These are phyloP conservation scores for Darksidea phi DNA, from an alignment of 495 filamentous ascomycete genomes.

Conservation along the genomic window DNA sequence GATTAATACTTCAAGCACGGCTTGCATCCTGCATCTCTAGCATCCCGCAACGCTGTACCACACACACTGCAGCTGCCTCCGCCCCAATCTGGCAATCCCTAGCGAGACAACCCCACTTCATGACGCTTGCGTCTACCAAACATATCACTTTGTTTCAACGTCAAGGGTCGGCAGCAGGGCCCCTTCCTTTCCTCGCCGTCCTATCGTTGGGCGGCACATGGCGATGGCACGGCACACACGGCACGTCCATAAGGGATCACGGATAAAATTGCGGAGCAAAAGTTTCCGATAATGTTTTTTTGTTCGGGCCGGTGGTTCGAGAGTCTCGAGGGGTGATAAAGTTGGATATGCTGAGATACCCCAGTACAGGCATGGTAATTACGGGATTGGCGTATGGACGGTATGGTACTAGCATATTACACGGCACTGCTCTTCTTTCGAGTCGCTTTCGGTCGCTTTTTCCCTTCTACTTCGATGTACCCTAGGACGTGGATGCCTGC, in stretches of 20 bases:
- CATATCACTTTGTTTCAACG: conserved; percentile 14
- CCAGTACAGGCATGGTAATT: neutral
- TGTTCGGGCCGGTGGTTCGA: neutral
- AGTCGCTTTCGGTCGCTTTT: neutral
- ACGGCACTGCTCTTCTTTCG: neutral
- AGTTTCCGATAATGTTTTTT: neutral
- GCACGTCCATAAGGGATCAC: too few relatives aligned
- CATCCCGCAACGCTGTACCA: too few relatives aligned
- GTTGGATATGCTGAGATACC: neutral
- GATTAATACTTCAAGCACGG: conserved; percentile 17
- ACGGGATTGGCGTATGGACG: neutral
- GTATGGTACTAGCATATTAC: too few relatives aligned
- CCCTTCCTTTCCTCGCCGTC: neutral
- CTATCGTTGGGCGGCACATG: conserved; percentile 9
- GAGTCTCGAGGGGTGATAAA: neutral
- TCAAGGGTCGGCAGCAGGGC: neutral
- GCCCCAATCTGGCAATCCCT: conserved; percentile 3
- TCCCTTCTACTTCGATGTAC: neutral
- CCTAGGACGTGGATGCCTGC: too few relatives aligned
- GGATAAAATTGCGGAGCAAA: too few relatives aligned
- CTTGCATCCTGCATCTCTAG: conserved; percentile 25
- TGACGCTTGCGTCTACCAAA: conserved; percentile 4
- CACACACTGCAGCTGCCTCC: conserved; percentile 9
- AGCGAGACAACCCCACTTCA: conserved; percentile 26
- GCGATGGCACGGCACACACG: too few relatives aligned